Base-by-base conservation (phyloP, 345 rosid species). In the Raphanus sativus region DNA sequence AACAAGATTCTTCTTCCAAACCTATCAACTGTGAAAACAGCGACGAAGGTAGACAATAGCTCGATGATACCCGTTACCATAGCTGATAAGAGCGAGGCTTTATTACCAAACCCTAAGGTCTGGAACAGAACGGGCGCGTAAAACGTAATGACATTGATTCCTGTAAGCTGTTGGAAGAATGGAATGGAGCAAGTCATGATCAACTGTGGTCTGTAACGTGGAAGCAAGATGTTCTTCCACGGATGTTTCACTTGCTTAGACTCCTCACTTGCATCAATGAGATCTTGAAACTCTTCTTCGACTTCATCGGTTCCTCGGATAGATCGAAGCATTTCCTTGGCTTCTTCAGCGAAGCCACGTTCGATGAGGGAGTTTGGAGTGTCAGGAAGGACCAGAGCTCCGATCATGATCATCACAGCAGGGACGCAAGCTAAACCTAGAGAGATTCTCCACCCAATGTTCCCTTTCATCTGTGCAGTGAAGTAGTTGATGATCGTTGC, bases 81-180 rank as follows among this genome's bases (percentile, higher is more conserved):
- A 0, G 95, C 84, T 4, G 95, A 90, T 77, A 88, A 74, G 13
- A 91, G 95, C 2, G 97, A 79, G 29, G 97, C 93, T 15, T 85
- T 84, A 25, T 79, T 81, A 1, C 89, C 97, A 17, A 89, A 91
- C 0, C 97, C 97, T 8, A 91, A 40, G 1, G 91, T 85, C 81
- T 90, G 89, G 76, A 88, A 91, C 60, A 91, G 81, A 28, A 91
- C 93, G 0, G 97, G 97, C 0, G 95, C 95, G 28, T 90, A 90
- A 29, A 91, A 91, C 74, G 88, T 88, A 70, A 91, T 86, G 62
- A 88, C 91, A 52, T 89, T 91, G 62, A 89, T 91, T 45, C 94
- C 97, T 0, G 97, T 91, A 69, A 88, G 68, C 67, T 91, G 97
- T 63, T 91, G 97, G 74, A 90, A 90, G 78, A 86, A 85, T 0